Evolutionary conservation across 805 yeast species (phyloP), one percentile per base, ranked within the genome.

Genomic region (Lipomyces orientalis): DNA sequence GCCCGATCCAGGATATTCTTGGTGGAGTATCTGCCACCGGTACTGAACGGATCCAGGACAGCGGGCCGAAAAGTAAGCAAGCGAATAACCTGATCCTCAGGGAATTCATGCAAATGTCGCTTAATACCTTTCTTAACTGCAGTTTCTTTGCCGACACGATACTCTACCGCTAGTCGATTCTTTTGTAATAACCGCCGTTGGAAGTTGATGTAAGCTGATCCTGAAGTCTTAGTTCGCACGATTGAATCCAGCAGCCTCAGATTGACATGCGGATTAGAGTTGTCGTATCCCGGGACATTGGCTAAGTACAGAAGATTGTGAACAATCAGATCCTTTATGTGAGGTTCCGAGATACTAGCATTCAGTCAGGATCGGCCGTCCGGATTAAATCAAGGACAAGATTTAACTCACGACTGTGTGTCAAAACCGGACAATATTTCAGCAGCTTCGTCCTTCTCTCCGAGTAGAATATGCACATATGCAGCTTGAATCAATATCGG

Each of bases 401-500:
- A 19, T 1, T 25, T 19, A 12, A 37, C 55, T 4, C 58, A 64
- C 68, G 46, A 55, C 16, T 51, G 16, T 7, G 62, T 4, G 19
- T 80, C 80, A 10, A 82, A 69, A 1, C 75, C 70, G 2, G 79
- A 73, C 61, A 87, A 78, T 2, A 86, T 76, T 1, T 73, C 65
- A 51, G 73, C 60, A 0, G 87, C 81, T 52, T 80, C 81, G 1
- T 74, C 80, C 1, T 62, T 58, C 16, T 82, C 73, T 7, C 84
- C 84, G 51, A 70, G 58, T 16, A 79, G 64, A 49, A 81, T 83
- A 62, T 85, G 78, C 22, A 85, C 84, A 72, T 83, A 88, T 1
- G 90, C 88, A 37, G 84, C 84, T 70, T 90, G 89, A 56, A 88
- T 76, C 66, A 82, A 76, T 25, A 88, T 87, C 19, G 91, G 90